A percentile compares a stretch with the other conserved stretches of the same genome.
These are phyloP conservation scores for Backusella sp. DNA, from an alignment of 192 early-diverging fungal species.

Conservation along the genomic window DNA sequence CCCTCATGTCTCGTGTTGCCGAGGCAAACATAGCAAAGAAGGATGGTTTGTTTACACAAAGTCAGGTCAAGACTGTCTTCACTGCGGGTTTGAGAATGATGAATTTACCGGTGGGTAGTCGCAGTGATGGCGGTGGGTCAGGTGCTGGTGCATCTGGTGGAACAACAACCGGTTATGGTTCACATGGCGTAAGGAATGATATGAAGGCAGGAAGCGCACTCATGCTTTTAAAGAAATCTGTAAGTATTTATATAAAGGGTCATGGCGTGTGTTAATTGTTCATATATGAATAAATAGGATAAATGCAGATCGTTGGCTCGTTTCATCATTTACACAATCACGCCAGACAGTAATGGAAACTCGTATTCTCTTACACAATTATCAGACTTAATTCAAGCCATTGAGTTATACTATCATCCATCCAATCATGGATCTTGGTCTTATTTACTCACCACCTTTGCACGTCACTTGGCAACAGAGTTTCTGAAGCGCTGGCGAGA, in stretches of 20 bases:
- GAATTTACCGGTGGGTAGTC: conserved; percentile 55
- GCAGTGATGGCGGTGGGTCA: conserved; percentile 39
- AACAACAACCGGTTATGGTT: conserved; percentile 37
- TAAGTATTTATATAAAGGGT: conserved; percentile 5
- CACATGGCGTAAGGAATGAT: conserved; percentile 39
- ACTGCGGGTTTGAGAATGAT: conserved; percentile 46
- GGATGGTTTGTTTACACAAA: conserved; percentile 55
- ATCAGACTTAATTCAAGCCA: conserved; percentile 80
- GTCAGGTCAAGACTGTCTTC: conserved; percentile 62
- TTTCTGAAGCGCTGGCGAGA: conserved; percentile 66
- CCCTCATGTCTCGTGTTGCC: conserved; percentile 70
- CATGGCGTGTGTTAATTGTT: neutral
- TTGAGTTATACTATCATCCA: conserved; percentile 89
- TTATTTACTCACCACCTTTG: conserved; percentile 64
- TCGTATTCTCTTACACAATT: conserved; percentile 52
- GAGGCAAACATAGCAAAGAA: conserved; percentile 42
- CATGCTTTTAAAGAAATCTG: conserved; percentile 34
- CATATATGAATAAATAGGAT: conserved; percentile 17
- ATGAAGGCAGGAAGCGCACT: conserved; percentile 36
- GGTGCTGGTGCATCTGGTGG: conserved; percentile 49
- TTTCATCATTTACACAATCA: conserved; percentile 82
- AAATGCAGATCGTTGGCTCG: conserved; percentile 66
- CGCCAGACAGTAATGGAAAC: conserved; percentile 34
- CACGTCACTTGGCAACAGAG: conserved; percentile 62
- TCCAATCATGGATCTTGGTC: conserved; percentile 92